Evolutionary conservation across 2,329 filamentous ascomycete genomes (phyloP).

Genomic region (Colletotrichum sansevieriae): DNA sequence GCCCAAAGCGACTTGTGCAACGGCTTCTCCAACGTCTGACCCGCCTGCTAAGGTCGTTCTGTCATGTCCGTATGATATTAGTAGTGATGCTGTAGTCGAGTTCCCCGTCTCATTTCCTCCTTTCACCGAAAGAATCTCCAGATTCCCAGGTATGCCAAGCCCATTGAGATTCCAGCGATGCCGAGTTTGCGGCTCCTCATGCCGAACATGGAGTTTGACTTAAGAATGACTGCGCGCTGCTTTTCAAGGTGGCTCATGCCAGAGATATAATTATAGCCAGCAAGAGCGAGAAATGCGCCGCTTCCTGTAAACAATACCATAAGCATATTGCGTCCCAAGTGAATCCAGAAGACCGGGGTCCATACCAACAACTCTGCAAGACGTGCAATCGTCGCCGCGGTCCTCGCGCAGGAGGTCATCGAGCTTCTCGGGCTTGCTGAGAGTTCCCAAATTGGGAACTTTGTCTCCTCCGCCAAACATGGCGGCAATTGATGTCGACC

Average conservation of each 20-base stretch:
- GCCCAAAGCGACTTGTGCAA: neutral
- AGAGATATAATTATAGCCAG: conserved; percentile 81
- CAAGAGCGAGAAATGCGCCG: conserved; percentile 80
- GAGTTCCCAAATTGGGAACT: conserved; percentile 63
- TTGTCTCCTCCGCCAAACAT: conserved; percentile 60
- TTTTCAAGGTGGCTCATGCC: conserved; percentile 78
- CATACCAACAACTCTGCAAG: conserved; percentile 80
- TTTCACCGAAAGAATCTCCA: conserved; percentile 73
- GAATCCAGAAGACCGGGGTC: conserved; percentile 39
- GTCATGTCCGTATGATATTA: neutral
- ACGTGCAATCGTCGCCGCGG: conserved; percentile 74
- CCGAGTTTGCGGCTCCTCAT: conserved; percentile 78
- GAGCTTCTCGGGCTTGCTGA: conserved; percentile 73
- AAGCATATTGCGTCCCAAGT: neutral
- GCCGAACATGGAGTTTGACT: conserved; percentile 78
- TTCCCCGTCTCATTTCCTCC: neutral
- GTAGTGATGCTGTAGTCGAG: conserved; percentile 3
- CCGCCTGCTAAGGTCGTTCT: neutral
- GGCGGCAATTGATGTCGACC: conserved; percentile 19
- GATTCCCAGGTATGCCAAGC: conserved; percentile 77
- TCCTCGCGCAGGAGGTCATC: conserved; percentile 69
- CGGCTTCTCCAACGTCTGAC: neutral
- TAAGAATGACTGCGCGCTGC: conserved; percentile 74
- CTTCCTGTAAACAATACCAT: conserved; percentile 65
- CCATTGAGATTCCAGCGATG: conserved; percentile 76